phyloP scores from a whole-genome alignment of 352 stramenopile species.

The Pythium rhizo-oryzae region DNA sequence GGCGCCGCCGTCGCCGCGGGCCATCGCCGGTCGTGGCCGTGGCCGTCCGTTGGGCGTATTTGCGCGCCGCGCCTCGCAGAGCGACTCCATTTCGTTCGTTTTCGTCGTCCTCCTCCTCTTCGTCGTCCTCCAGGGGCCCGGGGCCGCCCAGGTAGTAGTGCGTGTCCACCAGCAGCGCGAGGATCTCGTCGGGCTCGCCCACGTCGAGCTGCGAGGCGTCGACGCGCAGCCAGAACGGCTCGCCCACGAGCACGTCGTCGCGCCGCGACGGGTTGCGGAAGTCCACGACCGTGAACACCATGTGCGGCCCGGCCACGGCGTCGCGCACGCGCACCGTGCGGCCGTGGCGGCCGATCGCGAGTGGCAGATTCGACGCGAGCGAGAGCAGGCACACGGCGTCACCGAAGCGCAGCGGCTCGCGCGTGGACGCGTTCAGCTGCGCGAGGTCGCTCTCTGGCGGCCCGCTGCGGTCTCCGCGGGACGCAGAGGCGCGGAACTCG shows the following conservation, averaged over 20 bases:
- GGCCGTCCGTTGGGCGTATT: background rate
- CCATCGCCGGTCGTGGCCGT: background rate
- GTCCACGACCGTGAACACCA: slow-evolving; percentile 71
- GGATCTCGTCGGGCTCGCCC: slow-evolving; percentile 33
- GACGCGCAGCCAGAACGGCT: slow-evolving; percentile 63
- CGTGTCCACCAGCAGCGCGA: slow-evolving; percentile 51
- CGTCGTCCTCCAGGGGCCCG: slow-evolving; percentile 42
- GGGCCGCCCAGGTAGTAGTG: slow-evolving; percentile 61
- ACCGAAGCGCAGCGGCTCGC: slow-evolving; percentile 57
- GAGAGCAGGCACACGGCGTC: slow-evolving; percentile 68
- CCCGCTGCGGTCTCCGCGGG: background rate
- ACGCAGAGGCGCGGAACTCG: slow-evolving; percentile 38
- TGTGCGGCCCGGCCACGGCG: slow-evolving; percentile 43
- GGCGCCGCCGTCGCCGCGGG: background rate
- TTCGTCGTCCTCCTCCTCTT: background rate
- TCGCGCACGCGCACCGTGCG: slow-evolving; percentile 31
- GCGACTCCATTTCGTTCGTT: no score
- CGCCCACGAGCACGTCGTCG: slow-evolving; percentile 40
- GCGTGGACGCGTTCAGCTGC: slow-evolving; percentile 50
- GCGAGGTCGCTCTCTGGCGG: slow-evolving; percentile 20
- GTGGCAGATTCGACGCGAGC: slow-evolving; percentile 41
- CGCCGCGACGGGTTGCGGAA: slow-evolving; percentile 54
- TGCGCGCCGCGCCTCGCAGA: background rate
- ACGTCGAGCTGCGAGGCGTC: slow-evolving; percentile 33
- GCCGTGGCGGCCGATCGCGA: slow-evolving; percentile 51